Evolutionary conservation across 805 yeast species (phyloP).

Genomic region (Vanderwaltozyma polyspora): DNA sequence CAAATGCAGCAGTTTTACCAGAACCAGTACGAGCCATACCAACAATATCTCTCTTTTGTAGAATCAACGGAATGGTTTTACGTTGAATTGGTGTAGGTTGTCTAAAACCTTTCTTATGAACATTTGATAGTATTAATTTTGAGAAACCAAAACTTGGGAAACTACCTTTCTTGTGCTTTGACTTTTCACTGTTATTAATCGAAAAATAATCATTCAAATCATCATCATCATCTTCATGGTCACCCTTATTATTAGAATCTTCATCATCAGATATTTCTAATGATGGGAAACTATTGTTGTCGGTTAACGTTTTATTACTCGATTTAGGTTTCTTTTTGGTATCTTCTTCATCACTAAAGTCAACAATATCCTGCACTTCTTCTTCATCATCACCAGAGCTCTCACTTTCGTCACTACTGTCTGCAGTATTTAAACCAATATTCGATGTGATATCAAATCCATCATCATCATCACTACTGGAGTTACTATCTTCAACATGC

Average conservation of each 20-base stretch:
- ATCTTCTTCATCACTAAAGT: constrained; percentile 32
- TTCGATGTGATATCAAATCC: constrained; percentile 50
- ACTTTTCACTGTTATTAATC: constrained; percentile 18
- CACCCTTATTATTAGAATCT: constrained; percentile 24
- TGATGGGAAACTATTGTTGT: constrained; percentile 31
- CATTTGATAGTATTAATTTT: constrained; percentile 54
- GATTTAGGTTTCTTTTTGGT: constrained; percentile 6
- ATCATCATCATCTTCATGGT: constrained; percentile 33
- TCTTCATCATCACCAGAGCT: constrained; percentile 5
- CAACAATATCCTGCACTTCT: constrained; percentile 16
- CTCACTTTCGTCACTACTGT: constrained; percentile 26
- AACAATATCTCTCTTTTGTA: constrained; percentile 85
- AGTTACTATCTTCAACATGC: not conserved
- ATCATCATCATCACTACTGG: constrained; percentile 33
- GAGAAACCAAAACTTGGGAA: constrained; percentile 88
- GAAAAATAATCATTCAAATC: constrained; percentile 37
- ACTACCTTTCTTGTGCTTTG: constrained; percentile 52
- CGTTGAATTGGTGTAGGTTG: constrained; percentile 98
- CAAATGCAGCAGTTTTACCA: constrained; percentile 97
- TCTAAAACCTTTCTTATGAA: constrained; percentile 74
- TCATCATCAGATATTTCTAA: constrained; percentile 46
- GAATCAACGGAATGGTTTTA: constrained; percentile 81
- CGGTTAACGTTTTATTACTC: constrained; percentile 5
- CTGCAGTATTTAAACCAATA: constrained; percentile 37
- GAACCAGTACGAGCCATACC: constrained; percentile 99